phyloP scores from a whole-genome alignment of 306 rosid genomes.

The Casuarina cunninghamiana region DNA sequence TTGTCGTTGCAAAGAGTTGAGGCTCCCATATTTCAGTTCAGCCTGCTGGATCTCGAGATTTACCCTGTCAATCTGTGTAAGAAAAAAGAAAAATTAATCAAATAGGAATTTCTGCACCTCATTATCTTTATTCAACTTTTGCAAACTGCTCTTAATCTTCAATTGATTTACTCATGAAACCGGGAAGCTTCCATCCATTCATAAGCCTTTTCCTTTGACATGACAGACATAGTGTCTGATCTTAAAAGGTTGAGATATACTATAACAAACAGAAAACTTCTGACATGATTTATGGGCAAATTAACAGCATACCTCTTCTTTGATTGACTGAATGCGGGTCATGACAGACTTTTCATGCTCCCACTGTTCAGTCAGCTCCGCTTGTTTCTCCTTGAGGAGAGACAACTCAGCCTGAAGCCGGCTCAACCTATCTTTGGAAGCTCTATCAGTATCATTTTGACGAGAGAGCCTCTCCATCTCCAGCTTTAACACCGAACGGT shows the following conservation, averaged over 20 bases:
- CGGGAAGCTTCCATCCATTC: not conserved
- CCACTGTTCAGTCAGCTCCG: conserved; percentile 77
- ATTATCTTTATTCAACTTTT: not conserved
- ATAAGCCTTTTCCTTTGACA: not conserved
- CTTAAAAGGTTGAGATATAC: not conserved
- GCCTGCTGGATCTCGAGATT: conserved; percentile 97
- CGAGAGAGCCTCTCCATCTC: conserved; percentile 99
- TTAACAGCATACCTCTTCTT: conserved; percentile 70
- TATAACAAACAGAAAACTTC: conserved; percentile 1
- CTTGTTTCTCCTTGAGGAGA: conserved; percentile 81
- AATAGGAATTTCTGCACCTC: not conserved
- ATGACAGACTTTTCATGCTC: conserved; percentile 97
- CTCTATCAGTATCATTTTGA: conserved; percentile 84
- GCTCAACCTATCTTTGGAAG: conserved; percentile 79
- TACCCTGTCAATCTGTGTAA: conserved; percentile 83
- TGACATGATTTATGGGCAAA: conserved; percentile 5
- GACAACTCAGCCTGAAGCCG: conserved; percentile 92
- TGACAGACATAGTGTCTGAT: not conserved
- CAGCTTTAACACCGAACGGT: conserved; percentile 84
- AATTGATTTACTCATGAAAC: not conserved
- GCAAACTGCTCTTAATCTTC: not conserved
- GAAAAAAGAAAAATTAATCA: conserved; percentile 19
- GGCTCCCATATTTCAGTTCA: conserved; percentile 91
- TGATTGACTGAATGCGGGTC: conserved; percentile 94
- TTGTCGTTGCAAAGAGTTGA: conserved; percentile 85